Percentiles rank a stretch among this genome's conserved stretches.
Evolutionary conservation across 768 basidiomycete species (phyloP).

Genomic region (Trichaptum fuscoviolaceum): DNA sequence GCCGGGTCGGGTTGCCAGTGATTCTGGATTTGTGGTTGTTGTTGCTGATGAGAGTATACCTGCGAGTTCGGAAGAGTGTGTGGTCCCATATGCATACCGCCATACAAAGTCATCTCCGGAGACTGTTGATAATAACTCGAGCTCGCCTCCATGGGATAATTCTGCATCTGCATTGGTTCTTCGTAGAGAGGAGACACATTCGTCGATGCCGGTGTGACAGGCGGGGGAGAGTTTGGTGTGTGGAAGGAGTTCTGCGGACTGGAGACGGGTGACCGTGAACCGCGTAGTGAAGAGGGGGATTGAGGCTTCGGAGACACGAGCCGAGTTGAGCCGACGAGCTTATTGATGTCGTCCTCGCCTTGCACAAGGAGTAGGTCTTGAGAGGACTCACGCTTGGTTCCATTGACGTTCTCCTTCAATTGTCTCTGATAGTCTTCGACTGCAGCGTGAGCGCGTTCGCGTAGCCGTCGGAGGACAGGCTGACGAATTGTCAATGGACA

Average conservation of each 20-base stretch:
- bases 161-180: not conserved
- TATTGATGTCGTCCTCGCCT: constrained; percentile 57
- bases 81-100: not conserved
- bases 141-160: not conserved
- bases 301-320: constrained; percentile 43
- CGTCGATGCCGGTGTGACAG: not conserved
- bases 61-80: not conserved
- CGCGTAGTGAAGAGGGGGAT: not conserved
- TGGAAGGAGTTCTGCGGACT: not conserved
- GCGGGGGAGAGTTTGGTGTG: not conserved
- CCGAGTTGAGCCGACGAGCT: constrained; percentile 59
- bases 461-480: constrained; percentile 59
- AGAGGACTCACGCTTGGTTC: constrained; percentile 23
- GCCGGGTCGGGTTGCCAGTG: not conserved
- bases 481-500: constrained; percentile 20
- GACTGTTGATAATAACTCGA: not conserved
- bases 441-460: constrained; percentile 39
- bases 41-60: not conserved
- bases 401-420: constrained; percentile 27
- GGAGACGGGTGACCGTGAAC: not conserved
- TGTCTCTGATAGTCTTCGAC: not conserved
- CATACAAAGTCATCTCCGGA: constrained; percentile 1
- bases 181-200: not conserved
- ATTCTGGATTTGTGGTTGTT: not conserved
- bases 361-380: constrained; percentile 42